Evolutionary conservation across 768 basidiomycete genomes (phyloP), one percentile per base, ranked within the genome.

Genomic region (Pisolithus microcarpus): DNA sequence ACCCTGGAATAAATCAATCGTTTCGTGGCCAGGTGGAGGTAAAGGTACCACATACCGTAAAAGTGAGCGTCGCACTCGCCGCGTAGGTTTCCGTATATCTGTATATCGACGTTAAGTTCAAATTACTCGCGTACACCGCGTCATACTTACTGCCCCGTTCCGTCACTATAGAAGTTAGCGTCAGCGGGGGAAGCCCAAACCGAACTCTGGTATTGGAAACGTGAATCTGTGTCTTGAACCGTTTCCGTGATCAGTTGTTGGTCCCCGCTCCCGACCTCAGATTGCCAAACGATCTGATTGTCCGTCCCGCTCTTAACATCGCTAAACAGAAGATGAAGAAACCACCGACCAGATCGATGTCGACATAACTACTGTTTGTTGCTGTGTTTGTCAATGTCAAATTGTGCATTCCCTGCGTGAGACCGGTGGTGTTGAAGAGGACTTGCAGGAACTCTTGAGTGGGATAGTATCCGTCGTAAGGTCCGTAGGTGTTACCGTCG

Each of bases 271-370:
- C 61, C 61, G 11, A 65, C 53, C 48, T 66, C 42, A 7, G 65
- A 65, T 48, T 63, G 59, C 63, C 65, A 65, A 10, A 51, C 59
- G 30, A 65, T 56, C 65, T 65, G 23, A 24, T 3, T 21, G 8
- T 18, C 6, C 16, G 16, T 36, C 19, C 10, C 10, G 10, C 5
- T 34, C 34, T 19, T n/a, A 36, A 26, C 15, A 46, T 13, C 5
- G 13, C 7, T 18, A 9, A 18, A 9, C 1, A 36, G 44, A 8
- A 18, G 28, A 8, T 7, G 18, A 15, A 37, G 15, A 19, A 5
- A 36, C 16, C 15, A n/a, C 26, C 18, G 2, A 77, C 78, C 53
- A 72, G 77, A 50, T 81, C 79, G 23, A 81, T 61, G 55, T 77
- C 79, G 42, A 80, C 56, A 42, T 61, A 67, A 18, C 44, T 44